These are phyloP conservation scores for Geotrichum restrictum DNA, from an alignment of 1,139 yeast species.

Conservation along the genomic window DNA sequence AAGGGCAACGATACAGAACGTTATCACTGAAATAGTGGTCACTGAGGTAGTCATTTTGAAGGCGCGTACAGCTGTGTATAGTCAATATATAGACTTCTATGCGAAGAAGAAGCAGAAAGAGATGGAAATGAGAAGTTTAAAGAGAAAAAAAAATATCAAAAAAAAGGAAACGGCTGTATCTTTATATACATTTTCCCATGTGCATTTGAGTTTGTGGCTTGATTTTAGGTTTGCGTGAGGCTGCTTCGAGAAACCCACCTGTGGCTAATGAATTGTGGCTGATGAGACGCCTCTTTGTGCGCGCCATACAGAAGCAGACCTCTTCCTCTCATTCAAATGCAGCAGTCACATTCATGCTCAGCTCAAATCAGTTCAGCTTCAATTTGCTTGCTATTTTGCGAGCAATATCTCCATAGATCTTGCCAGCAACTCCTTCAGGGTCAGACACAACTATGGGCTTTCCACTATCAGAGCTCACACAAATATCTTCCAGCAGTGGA, in stretches of 20 bases:
- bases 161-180: too few species aligned
- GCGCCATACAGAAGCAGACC: neutral
- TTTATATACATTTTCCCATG: neutral
- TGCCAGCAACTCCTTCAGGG: slow-evolving; percentile 34
- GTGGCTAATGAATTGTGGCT: too few species aligned
- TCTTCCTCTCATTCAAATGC: neutral
- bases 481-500: slow-evolving; percentile 63
- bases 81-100: too few species aligned
- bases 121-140: too few species aligned
- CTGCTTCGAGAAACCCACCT: too few species aligned
- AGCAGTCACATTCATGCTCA: too few species aligned
- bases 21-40: slow-evolving; percentile 7
- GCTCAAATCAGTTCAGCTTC: too few species aligned
- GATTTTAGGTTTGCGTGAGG: too few species aligned
- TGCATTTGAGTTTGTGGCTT: too few species aligned
- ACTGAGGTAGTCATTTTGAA: slow-evolving; percentile 6
- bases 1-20: slow-evolving; percentile 15
- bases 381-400: slow-evolving; percentile 11
- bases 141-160: neutral
- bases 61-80: too few species aligned
- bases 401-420: slow-evolving; percentile 15
- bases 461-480: slow-evolving; percentile 60
- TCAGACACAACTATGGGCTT: slow-evolving; percentile 56
- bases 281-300: too few species aligned
- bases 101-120: too few species aligned